These are phyloP conservation scores for Borovskyia barvae DNA, from an alignment of 208 protist genomes.

Conservation along the genomic window DNA sequence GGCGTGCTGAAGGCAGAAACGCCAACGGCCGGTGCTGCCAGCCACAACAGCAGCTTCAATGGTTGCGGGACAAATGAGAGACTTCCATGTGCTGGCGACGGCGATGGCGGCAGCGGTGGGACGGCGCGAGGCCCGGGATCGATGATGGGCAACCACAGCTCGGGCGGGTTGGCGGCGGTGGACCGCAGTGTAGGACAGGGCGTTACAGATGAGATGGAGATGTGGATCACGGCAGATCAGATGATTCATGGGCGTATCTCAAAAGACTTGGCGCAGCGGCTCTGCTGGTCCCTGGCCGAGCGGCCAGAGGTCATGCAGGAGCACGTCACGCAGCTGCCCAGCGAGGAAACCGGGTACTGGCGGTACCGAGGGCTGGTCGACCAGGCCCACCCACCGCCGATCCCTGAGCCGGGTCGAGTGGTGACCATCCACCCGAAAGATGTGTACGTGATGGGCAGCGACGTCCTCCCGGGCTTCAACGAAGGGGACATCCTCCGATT, in stretches of 20 bases:
- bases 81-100: neutral
- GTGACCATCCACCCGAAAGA: conserved; percentile 49
- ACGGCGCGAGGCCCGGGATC: conserved; percentile 15
- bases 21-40: conserved; percentile 12
- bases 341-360: conserved; percentile 60
- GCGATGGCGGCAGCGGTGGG: neutral
- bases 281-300: conserved; percentile 74
- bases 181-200: conserved; percentile 33
- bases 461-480: conserved; percentile 77
- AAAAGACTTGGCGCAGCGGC: conserved; percentile 56
- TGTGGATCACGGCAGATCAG: conserved; percentile 80
- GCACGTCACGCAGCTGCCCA: conserved; percentile 50
- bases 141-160: conserved; percentile 28
- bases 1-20: conserved; percentile 46
- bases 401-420: conserved; percentile 25
- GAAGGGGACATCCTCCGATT: conserved; percentile 79
- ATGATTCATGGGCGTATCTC: conserved; percentile 81
- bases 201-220: conserved; percentile 74
- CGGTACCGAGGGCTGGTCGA: conserved; percentile 78
- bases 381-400: conserved; percentile 46
- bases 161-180: conserved; percentile 23
- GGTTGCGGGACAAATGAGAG: too few species aligned
- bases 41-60: conserved; percentile 21
- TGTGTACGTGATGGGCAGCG: conserved; percentile 82
- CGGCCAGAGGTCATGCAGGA: conserved; percentile 61